phyloP scores from a whole-genome alignment of 164 flowering plant species.

The Nymphaea thermarum region DNA sequence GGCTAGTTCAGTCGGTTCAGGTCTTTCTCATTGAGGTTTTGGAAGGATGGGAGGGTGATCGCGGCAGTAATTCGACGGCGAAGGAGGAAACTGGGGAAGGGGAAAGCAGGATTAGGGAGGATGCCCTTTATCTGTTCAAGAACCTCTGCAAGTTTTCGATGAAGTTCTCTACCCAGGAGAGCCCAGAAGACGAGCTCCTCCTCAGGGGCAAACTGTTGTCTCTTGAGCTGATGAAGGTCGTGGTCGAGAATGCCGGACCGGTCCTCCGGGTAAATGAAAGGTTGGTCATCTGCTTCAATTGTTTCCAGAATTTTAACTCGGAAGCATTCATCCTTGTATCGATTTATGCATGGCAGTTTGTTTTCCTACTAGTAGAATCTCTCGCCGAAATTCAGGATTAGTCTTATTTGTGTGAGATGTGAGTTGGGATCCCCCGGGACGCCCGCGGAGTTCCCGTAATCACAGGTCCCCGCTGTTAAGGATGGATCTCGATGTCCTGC shows the following conservation, averaged over 20 bases:
- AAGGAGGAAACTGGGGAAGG: conserved; percentile 12
- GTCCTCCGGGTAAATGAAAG: conserved; percentile 77
- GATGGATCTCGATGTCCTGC: too few relatives aligned
- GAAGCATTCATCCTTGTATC: too few relatives aligned
- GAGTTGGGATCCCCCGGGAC: too few relatives aligned
- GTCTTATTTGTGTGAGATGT: too few relatives aligned
- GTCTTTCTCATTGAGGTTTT: conserved; percentile 58
- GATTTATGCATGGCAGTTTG: too few relatives aligned
- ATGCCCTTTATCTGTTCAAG: conserved; percentile 72
- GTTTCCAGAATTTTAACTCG: not conserved
- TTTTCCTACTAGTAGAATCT: too few relatives aligned
- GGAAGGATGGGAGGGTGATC: conserved; percentile 26
- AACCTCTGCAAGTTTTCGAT: conserved; percentile 88
- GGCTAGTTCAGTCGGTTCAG: conserved; percentile 61
- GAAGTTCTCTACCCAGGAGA: conserved; percentile 85
- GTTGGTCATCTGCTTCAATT: conserved; percentile 22
- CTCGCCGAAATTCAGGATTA: too few relatives aligned
- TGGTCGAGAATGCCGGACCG: conserved; percentile 69
- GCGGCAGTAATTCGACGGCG: conserved; percentile 6
- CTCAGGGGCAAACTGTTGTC: conserved; percentile 90
- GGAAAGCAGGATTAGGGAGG: conserved; percentile 70
- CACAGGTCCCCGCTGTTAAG: too few relatives aligned
- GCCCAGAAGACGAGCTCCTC: conserved; percentile 74
- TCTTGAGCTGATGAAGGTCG: conserved; percentile 69
- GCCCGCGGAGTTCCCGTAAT: too few relatives aligned